Conservation (phyloP, 805 yeast species). For the Saturnispora besseyi region DNA sequence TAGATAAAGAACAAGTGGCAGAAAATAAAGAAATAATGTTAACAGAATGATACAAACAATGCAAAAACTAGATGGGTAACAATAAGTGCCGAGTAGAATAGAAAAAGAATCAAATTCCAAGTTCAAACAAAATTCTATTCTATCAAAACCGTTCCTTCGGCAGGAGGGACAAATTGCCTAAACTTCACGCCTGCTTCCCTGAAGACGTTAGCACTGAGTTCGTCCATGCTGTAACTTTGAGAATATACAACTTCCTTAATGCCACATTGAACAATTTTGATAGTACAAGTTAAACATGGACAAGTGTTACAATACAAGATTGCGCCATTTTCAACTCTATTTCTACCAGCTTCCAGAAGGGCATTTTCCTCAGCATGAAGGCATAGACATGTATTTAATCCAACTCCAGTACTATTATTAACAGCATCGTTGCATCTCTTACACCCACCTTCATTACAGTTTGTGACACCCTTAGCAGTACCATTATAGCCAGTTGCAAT, state of each 20-base stretch:
- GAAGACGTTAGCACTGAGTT: conserved; percentile 59
- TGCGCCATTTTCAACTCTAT: conserved; percentile 56
- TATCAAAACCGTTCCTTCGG: conserved; percentile 18
- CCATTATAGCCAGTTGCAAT: conserved; percentile 98
- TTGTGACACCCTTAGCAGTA: conserved; percentile 78
- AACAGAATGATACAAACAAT: background rate
- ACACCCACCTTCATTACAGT: conserved; percentile 97
- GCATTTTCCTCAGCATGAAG: conserved; percentile 98
- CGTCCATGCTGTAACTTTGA: conserved; percentile 89
- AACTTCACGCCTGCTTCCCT: conserved; percentile 63
- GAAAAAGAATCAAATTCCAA: background rate
- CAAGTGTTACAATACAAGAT: conserved; percentile 90
- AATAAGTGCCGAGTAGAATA: background rate
- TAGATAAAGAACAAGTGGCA: background rate
- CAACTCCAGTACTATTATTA: conserved; percentile 42
- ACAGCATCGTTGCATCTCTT: conserved; percentile 71
- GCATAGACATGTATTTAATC: conserved; percentile 78
- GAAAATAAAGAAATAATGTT: background rate
- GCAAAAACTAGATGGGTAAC: background rate
- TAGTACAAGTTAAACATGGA: conserved; percentile 93
- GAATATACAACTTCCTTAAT: conserved; percentile 87
- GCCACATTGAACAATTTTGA: conserved; percentile 91
- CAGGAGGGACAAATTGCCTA: conserved; percentile 46
- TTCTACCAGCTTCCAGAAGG: conserved; percentile 86
- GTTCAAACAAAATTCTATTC: background rate